Percentiles rank a stretch among this genome's conserved stretches.
Conservation (phyloP, 768 basidiomycete species). For the Mycena chlorophos region DNA sequence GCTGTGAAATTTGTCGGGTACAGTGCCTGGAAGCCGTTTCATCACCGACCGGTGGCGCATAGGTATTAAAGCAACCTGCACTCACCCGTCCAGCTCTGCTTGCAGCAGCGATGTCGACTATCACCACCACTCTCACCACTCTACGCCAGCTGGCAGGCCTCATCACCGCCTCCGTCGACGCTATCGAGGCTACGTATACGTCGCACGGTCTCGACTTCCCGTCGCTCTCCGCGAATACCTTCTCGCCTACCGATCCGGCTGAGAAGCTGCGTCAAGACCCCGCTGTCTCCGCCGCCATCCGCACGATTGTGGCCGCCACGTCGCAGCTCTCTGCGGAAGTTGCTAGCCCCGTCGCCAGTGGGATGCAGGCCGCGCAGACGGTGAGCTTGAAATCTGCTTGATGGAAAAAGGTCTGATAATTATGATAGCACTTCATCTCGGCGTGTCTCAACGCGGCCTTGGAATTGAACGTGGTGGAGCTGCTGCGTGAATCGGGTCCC, state of each 20-base stretch:
- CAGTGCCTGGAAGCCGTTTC: too few relatives aligned
- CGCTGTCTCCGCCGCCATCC: conserved; percentile 14
- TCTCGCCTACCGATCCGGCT: conserved; percentile 20
- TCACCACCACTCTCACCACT: too few relatives aligned
- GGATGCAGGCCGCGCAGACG: conserved; percentile 5
- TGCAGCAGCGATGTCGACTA: too few relatives aligned
- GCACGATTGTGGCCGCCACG: conserved; percentile 27
- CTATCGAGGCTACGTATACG: conserved; percentile 20
- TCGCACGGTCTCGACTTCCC: conserved; percentile 18
- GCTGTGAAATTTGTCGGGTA: too few relatives aligned
- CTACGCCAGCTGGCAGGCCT: conserved; percentile 26
- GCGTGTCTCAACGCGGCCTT: conserved; percentile 25
- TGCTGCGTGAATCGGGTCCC: conserved; percentile 35
- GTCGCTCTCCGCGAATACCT: conserved; percentile 21
- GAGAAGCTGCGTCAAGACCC: conserved; percentile 20
- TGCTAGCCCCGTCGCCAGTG: conserved; percentile 6
- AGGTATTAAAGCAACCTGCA: too few relatives aligned
- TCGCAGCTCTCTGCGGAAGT: conserved; percentile 26
- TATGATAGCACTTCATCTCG: conserved; percentile 23
- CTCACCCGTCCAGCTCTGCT: too few relatives aligned
- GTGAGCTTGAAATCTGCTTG: neutral
- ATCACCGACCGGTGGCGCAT: too few relatives aligned
- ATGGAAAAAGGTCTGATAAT: conserved; percentile 4
- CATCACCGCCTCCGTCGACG: conserved; percentile 19
- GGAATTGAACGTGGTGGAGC: conserved; percentile 36